A percentile compares a stretch with the other conserved stretches of the same genome.
Conservation (phyloP, 352 stramenopile species). For the Blastocystis sp. region DNA sequence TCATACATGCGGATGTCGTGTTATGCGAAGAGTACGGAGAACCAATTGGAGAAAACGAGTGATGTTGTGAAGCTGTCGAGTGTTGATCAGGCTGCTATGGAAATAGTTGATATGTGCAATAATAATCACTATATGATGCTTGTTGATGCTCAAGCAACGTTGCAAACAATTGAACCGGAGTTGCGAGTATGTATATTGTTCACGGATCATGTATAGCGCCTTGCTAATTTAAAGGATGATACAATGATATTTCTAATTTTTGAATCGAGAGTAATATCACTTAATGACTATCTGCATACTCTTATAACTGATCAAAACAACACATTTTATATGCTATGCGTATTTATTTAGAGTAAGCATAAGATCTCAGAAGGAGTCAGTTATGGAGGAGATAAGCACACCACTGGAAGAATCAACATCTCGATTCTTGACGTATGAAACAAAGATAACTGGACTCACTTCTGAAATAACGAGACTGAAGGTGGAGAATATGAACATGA, state of each 20-base stretch:
- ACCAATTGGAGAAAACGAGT: background rate
- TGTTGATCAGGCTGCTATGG: background rate
- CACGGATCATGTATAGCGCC: background rate
- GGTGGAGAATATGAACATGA: background rate
- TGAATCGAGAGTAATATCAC: background rate
- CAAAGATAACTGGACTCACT: background rate
- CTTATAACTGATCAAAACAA: conserved; percentile 25
- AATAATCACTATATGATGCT: conserved; percentile 52
- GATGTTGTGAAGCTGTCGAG: background rate
- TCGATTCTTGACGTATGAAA: conserved; percentile 7
- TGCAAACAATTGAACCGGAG: conserved; percentile 3
- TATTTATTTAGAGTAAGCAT: background rate
- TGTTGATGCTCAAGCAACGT: conserved; percentile 2
- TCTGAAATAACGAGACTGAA: background rate
- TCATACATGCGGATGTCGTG: background rate
- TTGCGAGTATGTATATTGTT: background rate
- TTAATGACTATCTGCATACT: conserved; percentile 1
- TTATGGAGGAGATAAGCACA: background rate
- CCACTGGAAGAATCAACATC: background rate
- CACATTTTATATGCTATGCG: conserved; percentile 50
- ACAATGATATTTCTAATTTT: background rate
- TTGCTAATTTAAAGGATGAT: background rate
- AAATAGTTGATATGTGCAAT: conserved; percentile 31
- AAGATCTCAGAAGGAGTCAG: background rate
- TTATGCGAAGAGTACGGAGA: background rate